Base-by-base conservation (phyloP, 495 filamentous ascomycete species). In the Talaromyces thailandensis region DNA sequence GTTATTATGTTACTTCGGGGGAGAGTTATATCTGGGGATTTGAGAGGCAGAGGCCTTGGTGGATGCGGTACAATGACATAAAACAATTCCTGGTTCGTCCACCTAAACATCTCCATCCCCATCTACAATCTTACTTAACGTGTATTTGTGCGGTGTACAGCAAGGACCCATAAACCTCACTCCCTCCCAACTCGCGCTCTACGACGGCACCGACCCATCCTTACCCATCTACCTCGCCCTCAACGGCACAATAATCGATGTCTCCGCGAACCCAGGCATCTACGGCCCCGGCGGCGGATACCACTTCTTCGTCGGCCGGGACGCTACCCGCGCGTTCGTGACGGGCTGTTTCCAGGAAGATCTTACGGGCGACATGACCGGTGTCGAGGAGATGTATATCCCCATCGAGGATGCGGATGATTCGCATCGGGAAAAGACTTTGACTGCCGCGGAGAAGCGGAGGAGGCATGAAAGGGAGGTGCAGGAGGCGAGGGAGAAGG, bases 161-260 rank as follows among this genome's bases (percentile, higher is more conserved):
- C 68, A 70, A 62, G 81, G 82, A 16, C 79, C 81, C 25, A 62
- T 85, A 25, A 53, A 64, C 68, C 83, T 97, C 14, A 96, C 93
- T 2, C 89, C 87, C 31, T 70, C 70, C 25, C 73, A 96, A 72
- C 86, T 99, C 25, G 64, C 81, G 32, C 76, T 77, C 58, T 94
- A 90, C 81, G 88, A 95, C 75, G 94, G 94, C 76, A 82, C 75
- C 57, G 85, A 96, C 74, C 77, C 86, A 1, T 66, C 68, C 18
- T 84, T 88, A 23, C 95, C 94, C 4, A 86, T 99, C 73, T 93
- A 96, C 75, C 80, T 99, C 56, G 92, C 91, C 58, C 82, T 99
- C 52, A 99, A 99, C 78, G 90, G 92, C 59, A 87, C 83, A 63
- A 90, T 99, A 78, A 98, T 91, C 82, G 94, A 99, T 73, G 95